These are phyloP conservation scores for Monilinia fructigena DNA, from an alignment of 2,329 filamentous ascomycete species.

Conservation along the genomic window DNA sequence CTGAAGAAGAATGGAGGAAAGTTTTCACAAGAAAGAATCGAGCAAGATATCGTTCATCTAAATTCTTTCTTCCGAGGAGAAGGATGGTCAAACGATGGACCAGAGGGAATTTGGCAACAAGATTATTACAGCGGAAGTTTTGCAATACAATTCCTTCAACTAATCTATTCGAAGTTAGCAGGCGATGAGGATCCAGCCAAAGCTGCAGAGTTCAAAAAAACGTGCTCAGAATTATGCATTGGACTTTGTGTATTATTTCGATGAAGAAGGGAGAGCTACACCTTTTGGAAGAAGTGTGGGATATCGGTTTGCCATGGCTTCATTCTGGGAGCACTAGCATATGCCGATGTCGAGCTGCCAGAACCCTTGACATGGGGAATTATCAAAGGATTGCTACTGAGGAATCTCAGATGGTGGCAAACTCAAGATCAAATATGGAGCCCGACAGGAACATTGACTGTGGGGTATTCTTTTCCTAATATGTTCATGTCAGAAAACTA, in stretches of 20 bases:
- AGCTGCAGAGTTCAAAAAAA: conserved; percentile 65
- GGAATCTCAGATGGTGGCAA: conserved; percentile 79
- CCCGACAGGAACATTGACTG: conserved; percentile 68
- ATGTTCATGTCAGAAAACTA: conserved; percentile 82
- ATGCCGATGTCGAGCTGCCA: conserved; percentile 71
- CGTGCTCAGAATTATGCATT: conserved; percentile 65
- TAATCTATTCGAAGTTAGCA: conserved; percentile 72
- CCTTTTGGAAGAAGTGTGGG: conserved; percentile 77
- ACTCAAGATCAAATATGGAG: conserved; percentile 73
- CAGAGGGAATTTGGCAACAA: conserved; percentile 77
- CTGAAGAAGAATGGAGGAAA: conserved; percentile 71
- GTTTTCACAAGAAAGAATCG: conserved; percentile 67
- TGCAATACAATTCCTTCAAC: conserved; percentile 76
- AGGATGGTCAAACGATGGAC: conserved; percentile 81
- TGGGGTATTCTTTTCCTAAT: conserved; percentile 76
- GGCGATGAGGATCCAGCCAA: conserved; percentile 64
- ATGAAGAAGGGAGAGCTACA: conserved; percentile 67
- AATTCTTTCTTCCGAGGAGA: conserved; percentile 80
- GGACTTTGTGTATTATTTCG: conserved; percentile 75
- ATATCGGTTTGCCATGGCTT: conserved; percentile 84
- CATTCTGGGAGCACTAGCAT: conserved; percentile 77
- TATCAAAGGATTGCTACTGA: conserved; percentile 71
- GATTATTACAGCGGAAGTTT: conserved; percentile 84
- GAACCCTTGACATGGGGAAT: conserved; percentile 74
- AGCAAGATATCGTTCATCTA: conserved; percentile 73